phyloP scores from a whole-genome alignment of 108 stramenopile genomes.

The Skeletonema tropicum region DNA sequence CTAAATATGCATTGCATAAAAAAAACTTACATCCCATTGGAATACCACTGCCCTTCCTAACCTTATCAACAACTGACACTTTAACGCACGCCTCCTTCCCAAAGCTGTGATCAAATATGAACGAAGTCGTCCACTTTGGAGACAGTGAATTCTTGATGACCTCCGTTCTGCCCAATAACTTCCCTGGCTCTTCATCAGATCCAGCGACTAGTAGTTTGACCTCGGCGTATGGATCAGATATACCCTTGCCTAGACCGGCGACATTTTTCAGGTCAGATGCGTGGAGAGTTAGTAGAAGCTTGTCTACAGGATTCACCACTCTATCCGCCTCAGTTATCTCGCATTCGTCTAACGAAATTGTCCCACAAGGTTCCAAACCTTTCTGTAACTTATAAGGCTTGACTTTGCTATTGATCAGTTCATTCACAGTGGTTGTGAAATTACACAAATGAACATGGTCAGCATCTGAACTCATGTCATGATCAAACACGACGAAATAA shows the following conservation, averaged over 20 bases:
- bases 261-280: constrained; percentile 74
- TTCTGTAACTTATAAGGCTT: no score
- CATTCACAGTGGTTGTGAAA: no score
- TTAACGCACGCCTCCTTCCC: constrained; percentile 58
- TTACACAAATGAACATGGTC: no score
- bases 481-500: no score
- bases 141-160: constrained; percentile 65
- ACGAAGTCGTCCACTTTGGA: constrained; percentile 71
- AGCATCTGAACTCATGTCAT: no score
- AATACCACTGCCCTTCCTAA: constrained; percentile 8
- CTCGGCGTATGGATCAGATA: constrained; percentile 13
- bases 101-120: constrained; percentile 66
- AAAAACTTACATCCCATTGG: neutral
- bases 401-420: no score
- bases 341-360: no score
- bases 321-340: no score
- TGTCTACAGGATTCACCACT: constrained; percentile 18
- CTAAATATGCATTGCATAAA: no score
- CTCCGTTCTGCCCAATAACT: constrained; percentile 68
- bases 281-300: constrained; percentile 43
- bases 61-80: constrained; percentile 36
- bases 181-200: constrained; percentile 17
- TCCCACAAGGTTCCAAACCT: no score
- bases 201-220: constrained; percentile 66
- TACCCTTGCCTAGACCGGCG: constrained; percentile 64